phyloP scores from a whole-genome alignment of 2,329 filamentous ascomycete species.

The Trichoderma koningiopsis region DNA sequence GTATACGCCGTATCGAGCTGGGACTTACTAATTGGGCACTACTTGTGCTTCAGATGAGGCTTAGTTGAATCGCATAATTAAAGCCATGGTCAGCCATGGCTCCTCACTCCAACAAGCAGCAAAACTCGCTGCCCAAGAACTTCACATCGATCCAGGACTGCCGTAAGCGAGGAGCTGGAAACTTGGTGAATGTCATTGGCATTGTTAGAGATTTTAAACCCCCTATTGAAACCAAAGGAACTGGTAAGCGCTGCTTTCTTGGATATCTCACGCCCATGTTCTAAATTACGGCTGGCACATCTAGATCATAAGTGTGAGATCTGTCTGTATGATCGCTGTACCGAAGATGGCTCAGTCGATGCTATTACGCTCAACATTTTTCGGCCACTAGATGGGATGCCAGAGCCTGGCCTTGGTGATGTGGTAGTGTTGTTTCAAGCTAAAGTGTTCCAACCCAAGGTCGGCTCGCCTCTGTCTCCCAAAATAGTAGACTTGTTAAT shows the following conservation, averaged over 20 bases:
- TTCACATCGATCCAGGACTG: conserved; percentile 44
- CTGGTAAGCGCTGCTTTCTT: conserved; percentile 45
- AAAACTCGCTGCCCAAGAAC: conserved; percentile 29
- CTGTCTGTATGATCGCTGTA: conserved; percentile 61
- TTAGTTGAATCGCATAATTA: not conserved
- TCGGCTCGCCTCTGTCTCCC: conserved; percentile 34
- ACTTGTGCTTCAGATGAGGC: not conserved
- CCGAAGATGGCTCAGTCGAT: conserved; percentile 45
- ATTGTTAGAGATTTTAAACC: conserved; percentile 67
- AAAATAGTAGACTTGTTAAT: not conserved
- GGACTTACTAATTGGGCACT: not conserved
- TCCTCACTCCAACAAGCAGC: conserved; percentile 5
- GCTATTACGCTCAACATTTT: conserved; percentile 62
- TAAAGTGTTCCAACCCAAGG: conserved; percentile 61
- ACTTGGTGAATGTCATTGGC: conserved; percentile 64
- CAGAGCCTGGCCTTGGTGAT: conserved; percentile 46
- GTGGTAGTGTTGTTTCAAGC: conserved; percentile 51
- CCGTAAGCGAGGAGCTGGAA: conserved; percentile 34
- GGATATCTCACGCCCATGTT: not conserved
- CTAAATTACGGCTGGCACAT: not conserved
- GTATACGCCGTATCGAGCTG: not conserved
- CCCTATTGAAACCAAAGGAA: conserved; percentile 52
- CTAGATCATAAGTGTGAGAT: conserved; percentile 64
- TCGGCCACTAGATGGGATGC: conserved; percentile 52
- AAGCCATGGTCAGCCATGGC: conserved; percentile 23